Evolutionary conservation across 805 yeast species (phyloP), one percentile per base, ranked within the genome.

Genomic region (Nakazawaea laoshanensis): DNA sequence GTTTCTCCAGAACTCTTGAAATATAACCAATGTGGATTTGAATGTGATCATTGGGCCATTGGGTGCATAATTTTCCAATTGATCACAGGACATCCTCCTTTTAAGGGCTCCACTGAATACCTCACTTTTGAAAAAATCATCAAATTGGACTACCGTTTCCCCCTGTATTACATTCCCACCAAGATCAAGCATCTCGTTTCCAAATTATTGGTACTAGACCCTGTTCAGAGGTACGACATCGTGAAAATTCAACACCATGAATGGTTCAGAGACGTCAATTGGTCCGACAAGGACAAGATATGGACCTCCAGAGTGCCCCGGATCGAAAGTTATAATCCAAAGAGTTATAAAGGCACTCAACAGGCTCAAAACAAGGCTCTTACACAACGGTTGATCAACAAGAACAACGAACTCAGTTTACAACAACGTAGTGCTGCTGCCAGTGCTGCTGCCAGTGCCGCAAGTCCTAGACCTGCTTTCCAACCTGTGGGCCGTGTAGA

Each of bases 41-140:
- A 79, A 41, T 69, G 89, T 20, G 96, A 87, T 52, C 57, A 84
- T n/a, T 87, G 96, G 96, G 95, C 96, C 1, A 54, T 86, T 36
- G 96, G 95, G 2, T 87, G 96, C 55, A 82, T 87, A 23, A 55
- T 88, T 24, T 87, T 67, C 52, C 96, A 87, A 54, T 68, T 88
- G 48, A 68, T 84, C 33, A 76, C 80, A 28, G 96, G 96, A 0
- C 58, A 62, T 16, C 96, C 96, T 2, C 96, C 96, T 1, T 87
- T 87, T 53, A 82, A 87, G 52, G 96, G 94, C 0, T 59, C 69
- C 14, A 84, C 86, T 14, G 96, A 87, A 55, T 77, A 83, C 50
- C 70, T 77, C 37, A 87, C 95, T 0, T 87, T 87, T 58, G 95
- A 87, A 49, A 81, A 83, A 49, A 92, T 92, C 47, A 84, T 88